These are phyloP conservation scores for Eragrostis nindensis DNA, from an alignment of 176 grass and related monocot genomes.

Conservation along the genomic window DNA sequence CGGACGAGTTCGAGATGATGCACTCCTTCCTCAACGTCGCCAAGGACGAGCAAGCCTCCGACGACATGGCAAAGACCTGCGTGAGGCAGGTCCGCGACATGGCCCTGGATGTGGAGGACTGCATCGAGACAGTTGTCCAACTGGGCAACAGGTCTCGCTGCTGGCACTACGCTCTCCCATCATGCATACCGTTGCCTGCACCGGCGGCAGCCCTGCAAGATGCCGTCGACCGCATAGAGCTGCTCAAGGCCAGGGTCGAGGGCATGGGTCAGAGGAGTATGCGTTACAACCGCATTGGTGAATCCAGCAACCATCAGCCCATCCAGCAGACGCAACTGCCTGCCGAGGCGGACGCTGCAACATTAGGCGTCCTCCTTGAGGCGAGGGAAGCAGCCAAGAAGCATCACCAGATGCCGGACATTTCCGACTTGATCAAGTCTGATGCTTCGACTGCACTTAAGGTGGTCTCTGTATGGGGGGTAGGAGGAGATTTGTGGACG, in stretches of 20 bases:
- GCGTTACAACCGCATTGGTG: slow-evolving; percentile 5
- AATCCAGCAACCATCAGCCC: not conserved
- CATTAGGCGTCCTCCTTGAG: not conserved
- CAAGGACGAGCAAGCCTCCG: not conserved
- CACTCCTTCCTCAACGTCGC: not conserved
- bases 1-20: slow-evolving; percentile 16
- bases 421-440: too few species aligned
- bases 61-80: not conserved
- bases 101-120: not conserved
- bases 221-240: not conserved
- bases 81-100: not conserved
- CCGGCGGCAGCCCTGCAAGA: not conserved
- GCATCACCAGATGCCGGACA: too few species aligned
- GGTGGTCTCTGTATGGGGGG: slow-evolving; percentile 38
- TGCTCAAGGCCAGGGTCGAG: slow-evolving; percentile 17
- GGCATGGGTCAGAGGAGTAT: slow-evolving; percentile 22
- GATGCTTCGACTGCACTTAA: not conserved
- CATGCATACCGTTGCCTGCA: not conserved
- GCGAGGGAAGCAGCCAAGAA: not conserved
- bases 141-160: not conserved
- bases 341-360: not conserved
- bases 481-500: not conserved
- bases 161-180: not conserved
- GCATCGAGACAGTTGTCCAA: not conserved
- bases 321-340: too few species aligned